Percentiles rank a stretch among this genome's conserved stretches.
Evolutionary conservation across 805 yeast species (phyloP).

Genomic region (Cyberlindnera americana): DNA sequence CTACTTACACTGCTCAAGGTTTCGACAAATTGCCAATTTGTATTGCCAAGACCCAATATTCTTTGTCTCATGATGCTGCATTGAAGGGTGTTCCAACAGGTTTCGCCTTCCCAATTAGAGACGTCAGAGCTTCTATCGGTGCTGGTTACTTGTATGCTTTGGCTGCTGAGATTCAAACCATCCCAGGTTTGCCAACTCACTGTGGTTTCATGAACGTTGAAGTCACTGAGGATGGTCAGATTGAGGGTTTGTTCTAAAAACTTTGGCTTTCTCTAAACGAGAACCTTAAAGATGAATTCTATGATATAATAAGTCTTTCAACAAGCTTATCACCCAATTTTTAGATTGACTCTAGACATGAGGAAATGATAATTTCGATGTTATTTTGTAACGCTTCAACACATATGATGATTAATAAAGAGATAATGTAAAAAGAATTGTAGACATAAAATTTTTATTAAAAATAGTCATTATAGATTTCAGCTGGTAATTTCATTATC

Average conservation of each 20-base stretch:
- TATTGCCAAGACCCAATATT: conserved; percentile 83
- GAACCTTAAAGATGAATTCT: not conserved
- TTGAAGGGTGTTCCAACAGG: conserved; percentile 83
- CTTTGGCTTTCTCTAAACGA: not conserved
- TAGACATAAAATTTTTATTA: no score
- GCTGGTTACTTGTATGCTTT: conserved; percentile 83
- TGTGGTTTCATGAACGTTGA: conserved; percentile 86
- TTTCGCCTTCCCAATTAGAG: conserved; percentile 77
- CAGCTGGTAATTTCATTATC: not conserved
- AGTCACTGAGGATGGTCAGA: conserved; percentile 74
- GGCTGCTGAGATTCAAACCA: conserved; percentile 83
- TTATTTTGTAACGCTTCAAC: conserved; percentile 4
- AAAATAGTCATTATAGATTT: no score
- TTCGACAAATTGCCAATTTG: conserved; percentile 77
- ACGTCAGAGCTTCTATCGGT: conserved; percentile 73
- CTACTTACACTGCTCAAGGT: conserved; percentile 67
- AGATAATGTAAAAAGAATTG: no score
- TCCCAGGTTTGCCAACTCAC: conserved; percentile 82
- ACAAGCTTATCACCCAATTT: no score
- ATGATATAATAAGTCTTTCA: not conserved
- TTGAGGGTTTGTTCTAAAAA: conserved; percentile 69
- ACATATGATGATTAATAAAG: conserved; percentile 1
- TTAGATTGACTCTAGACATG: conserved; percentile 1
- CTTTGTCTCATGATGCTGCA: conserved; percentile 76
- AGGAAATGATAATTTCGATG: conserved; percentile 1